Conservation (phyloP, 2,329 filamentous ascomycete species). For the Fusarium staphyleae region DNA sequence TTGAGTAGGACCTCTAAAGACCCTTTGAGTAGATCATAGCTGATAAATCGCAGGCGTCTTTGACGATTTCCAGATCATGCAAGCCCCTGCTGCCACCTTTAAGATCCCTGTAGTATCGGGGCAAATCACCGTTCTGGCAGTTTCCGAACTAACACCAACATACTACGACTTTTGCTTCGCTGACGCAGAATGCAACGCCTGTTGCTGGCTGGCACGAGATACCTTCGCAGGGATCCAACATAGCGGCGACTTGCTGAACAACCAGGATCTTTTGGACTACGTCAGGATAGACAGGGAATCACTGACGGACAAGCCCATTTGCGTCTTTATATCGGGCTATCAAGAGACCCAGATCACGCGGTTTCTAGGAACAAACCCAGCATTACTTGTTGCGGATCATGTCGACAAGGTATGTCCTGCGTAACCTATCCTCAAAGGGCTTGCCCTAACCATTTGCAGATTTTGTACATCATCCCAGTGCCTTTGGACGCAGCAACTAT, state of each 20-base stretch:
- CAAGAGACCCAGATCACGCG: constrained; percentile 10
- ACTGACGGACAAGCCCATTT: background rate
- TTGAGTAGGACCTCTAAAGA: background rate
- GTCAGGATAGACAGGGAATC: background rate
- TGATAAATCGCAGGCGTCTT: constrained; percentile 8
- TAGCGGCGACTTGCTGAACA: constrained; percentile 11
- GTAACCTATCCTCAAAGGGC: too few species aligned
- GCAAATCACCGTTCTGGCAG: constrained; percentile 23
- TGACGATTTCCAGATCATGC: constrained; percentile 22
- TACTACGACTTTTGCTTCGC: constrained; percentile 31
- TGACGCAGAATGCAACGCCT: constrained; percentile 11
- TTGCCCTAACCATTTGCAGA: constrained; percentile 3
- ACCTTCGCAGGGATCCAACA: constrained; percentile 25
- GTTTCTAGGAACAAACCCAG: constrained; percentile 27
- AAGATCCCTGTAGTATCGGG: constrained; percentile 9
- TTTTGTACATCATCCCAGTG: constrained; percentile 30
- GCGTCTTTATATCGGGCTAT: background rate
- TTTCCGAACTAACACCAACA: constrained; percentile 17
- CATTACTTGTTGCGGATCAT: constrained; percentile 29
- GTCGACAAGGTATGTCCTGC: constrained; percentile 28
- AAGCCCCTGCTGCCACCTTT: constrained; percentile 18
- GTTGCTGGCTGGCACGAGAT: constrained; percentile 13
- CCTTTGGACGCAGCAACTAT: constrained; percentile 29
- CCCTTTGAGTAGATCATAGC: background rate
- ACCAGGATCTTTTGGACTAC: background rate